Conservation (phyloP, 1,284 basidiomycete species). For the Irpex sp. region DNA sequence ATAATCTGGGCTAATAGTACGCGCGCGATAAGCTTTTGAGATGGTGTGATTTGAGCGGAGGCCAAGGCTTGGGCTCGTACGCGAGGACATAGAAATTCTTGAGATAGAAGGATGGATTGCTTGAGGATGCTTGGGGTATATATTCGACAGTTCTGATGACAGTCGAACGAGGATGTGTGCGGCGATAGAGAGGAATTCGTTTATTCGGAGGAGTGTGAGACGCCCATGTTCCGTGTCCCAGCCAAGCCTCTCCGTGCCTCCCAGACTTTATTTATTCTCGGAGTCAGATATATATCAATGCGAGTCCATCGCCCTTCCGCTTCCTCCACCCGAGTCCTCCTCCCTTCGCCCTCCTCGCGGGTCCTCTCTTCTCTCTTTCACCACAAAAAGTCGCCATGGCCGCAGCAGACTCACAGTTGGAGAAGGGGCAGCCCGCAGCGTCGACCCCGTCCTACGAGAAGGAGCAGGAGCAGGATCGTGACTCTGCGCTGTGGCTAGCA, state of each 20-base stretch:
- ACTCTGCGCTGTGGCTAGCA: conserved; percentile 21
- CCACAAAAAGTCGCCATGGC: conserved; percentile 11
- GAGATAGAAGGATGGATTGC: background rate
- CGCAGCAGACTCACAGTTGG: conserved; percentile 7
- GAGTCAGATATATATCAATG: background rate
- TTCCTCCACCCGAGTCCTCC: background rate
- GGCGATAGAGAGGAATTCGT: background rate
- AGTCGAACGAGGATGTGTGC: background rate
- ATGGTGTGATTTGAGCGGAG: background rate
- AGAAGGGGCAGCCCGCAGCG: conserved; percentile 17
- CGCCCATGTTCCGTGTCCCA: background rate
- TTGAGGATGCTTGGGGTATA: background rate
- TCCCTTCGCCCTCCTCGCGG: background rate
- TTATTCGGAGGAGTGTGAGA: background rate
- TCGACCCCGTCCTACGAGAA: conserved; percentile 17
- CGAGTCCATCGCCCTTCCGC: background rate
- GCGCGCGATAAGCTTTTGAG: background rate
- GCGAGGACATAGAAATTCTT: no score
- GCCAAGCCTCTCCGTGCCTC: background rate
- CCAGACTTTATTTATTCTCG: background rate
- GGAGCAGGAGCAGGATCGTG: conserved; percentile 14
- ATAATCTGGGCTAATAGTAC: no score
- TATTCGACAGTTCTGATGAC: background rate
- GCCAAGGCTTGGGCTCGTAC: background rate
- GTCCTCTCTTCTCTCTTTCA: conserved; percentile 11